phyloP scores from a whole-genome alignment of 179 eudicot genomes.

The Silene vulgaris region DNA sequence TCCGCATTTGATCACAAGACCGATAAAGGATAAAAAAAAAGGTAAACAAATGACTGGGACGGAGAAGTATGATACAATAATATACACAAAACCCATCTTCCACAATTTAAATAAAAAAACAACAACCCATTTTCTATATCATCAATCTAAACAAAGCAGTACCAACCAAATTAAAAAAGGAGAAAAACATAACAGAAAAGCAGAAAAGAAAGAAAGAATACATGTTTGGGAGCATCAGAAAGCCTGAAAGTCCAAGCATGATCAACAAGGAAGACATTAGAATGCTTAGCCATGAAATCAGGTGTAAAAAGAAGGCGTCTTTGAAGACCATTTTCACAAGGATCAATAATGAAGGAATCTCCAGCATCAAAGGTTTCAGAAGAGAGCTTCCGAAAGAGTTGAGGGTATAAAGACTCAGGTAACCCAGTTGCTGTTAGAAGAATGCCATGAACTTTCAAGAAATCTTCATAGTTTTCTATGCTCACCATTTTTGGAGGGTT shows the following conservation, averaged over 20 bases:
- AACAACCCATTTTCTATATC: too few relatives aligned
- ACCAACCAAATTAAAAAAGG: neutral
- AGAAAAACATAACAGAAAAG: conserved; percentile 13
- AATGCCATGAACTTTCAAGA: conserved; percentile 61
- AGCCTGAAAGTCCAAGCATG: conserved; percentile 98
- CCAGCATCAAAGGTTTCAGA: conserved; percentile 85
- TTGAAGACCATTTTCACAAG: conserved; percentile 60
- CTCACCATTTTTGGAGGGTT: conserved; percentile 20
- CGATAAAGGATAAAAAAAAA: too few relatives aligned
- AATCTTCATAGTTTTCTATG: conserved; percentile 51
- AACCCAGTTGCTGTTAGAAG: conserved; percentile 67
- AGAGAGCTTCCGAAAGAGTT: conserved; percentile 62
- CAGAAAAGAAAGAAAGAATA: neutral
- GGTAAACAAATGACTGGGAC: too few relatives aligned
- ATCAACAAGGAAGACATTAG: conserved; percentile 69
- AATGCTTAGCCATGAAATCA: conserved; percentile 43
- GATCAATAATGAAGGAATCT: conserved; percentile 65
- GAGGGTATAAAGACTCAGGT: conserved; percentile 52
- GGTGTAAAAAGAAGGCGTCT: conserved; percentile 58
- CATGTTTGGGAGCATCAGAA: conserved; percentile 82
- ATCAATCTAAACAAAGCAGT: neutral
- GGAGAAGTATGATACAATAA: too few relatives aligned
- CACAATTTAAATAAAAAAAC: too few relatives aligned
- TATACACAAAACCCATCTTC: too few relatives aligned
- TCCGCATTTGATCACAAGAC: too few relatives aligned